phyloP scores from a whole-genome alignment of 2,329 filamentous ascomycete genomes.

The Aureobasidium sp. region DNA sequence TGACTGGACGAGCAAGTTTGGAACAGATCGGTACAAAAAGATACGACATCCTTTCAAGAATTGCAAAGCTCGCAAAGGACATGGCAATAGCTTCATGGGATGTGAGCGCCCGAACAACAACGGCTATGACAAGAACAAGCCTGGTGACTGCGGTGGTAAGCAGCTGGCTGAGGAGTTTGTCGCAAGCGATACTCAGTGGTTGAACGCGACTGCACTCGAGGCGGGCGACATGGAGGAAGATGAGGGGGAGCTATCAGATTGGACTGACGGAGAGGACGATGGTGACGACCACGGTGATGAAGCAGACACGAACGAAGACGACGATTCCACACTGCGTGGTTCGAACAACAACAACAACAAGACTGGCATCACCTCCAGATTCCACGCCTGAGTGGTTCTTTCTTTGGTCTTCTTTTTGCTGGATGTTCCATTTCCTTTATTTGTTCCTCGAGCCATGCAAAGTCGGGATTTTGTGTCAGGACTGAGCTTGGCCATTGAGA shows the following conservation, averaged over 20 bases:
- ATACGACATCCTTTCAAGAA: not conserved
- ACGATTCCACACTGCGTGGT: too few species aligned
- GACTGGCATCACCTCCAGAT: too few species aligned
- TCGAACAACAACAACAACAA: too few species aligned
- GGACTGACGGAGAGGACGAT: not conserved
- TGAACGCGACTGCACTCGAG: not conserved
- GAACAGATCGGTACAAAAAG: not conserved
- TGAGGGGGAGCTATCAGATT: not conserved
- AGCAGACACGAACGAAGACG: too few species aligned
- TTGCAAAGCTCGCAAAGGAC: not conserved
- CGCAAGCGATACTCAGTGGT: not conserved
- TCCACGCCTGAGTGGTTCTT: too few species aligned
- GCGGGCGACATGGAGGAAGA: not conserved
- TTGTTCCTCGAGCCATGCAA: too few species aligned
- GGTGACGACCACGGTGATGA: not conserved
- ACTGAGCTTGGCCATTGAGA: too few species aligned
- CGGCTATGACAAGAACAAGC: not conserved
- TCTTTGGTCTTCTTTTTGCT: too few species aligned
- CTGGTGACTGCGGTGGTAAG: not conserved
- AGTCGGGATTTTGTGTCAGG: too few species aligned
- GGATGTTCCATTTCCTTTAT: too few species aligned
- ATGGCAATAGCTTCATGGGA: not conserved
- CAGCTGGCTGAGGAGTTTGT: not conserved
- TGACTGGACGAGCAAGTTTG: not conserved
- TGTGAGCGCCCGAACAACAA: not conserved